Conservation (phyloP, 106 monocot species). For the Triglochin maritima region DNA sequence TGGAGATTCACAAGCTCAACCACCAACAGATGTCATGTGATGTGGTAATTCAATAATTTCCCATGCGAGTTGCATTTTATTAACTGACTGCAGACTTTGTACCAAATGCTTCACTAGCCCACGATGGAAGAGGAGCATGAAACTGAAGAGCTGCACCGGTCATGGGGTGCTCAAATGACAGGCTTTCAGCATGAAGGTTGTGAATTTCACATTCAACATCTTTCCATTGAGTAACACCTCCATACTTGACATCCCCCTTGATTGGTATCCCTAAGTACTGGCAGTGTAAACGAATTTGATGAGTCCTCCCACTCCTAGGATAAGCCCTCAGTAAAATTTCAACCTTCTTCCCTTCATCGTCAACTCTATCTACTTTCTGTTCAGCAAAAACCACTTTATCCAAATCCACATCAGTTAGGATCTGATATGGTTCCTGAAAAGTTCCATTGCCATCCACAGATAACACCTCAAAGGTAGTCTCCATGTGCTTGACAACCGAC, state of each 20-base stretch:
- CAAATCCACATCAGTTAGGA: too few species aligned
- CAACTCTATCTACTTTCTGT: constrained; percentile 6
- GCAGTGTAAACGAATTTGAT: constrained; percentile 88
- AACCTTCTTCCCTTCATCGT: constrained; percentile 1
- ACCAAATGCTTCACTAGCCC: constrained; percentile 7
- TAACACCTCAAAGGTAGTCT: constrained; percentile 48
- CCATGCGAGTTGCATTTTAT: too few species aligned
- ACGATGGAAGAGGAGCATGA: constrained; percentile 43
- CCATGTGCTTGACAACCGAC: constrained; percentile 61
- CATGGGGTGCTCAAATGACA: constrained; percentile 61
- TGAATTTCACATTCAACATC: constrained; percentile 43
- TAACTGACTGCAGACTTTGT: too few species aligned
- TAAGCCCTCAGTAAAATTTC: constrained; percentile 58
- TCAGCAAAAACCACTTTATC: constrained; percentile 7
- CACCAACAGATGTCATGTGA: too few species aligned
- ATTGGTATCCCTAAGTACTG: constrained; percentile 78
- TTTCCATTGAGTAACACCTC: constrained; percentile 56
- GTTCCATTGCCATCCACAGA: constrained; percentile 25
- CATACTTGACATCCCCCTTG: constrained; percentile 85
- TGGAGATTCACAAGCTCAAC: too few species aligned
- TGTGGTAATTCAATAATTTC: too few species aligned
- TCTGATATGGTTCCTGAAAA: constrained; percentile 5
- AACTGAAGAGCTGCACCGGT: constrained; percentile 31
- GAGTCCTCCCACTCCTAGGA: constrained; percentile 79
- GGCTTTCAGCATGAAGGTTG: constrained; percentile 71